Conservation (phyloP, 192 early-diverging fungal species). For the Coemansia asiatica region DNA sequence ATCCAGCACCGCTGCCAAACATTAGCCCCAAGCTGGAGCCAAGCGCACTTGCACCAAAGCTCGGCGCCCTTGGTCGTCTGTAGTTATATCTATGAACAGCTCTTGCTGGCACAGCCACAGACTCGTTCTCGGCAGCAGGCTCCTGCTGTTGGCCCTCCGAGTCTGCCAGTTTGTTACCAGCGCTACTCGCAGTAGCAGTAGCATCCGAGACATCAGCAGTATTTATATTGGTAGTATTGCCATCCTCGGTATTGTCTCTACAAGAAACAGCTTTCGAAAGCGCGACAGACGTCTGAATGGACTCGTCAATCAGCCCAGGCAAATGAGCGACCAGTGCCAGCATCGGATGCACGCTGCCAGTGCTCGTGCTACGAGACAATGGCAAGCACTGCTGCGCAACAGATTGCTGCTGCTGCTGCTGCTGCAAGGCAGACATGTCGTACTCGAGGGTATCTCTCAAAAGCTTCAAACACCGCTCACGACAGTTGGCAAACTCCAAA, state of each 20-base stretch:
- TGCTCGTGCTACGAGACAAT: neutral
- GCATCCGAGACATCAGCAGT: too few relatives aligned
- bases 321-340: conserved; percentile 32
- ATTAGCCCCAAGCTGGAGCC: conserved; percentile 43
- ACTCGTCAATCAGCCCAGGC: conserved; percentile 27
- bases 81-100: conserved; percentile 23
- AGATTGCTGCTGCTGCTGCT: too few relatives aligned
- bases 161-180: neutral
- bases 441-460: conserved; percentile 22
- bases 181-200: neutral
- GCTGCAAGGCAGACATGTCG: conserved; percentile 11
- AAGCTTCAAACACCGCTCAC: conserved; percentile 38
- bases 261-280: neutral
- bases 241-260: neutral
- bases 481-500: conserved; percentile 34
- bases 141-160: neutral
- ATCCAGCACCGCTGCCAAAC: conserved; percentile 26
- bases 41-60: conserved; percentile 13
- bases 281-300: neutral
- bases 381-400: too few relatives aligned
- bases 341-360: conserved; percentile 12
- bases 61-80: conserved; percentile 19
- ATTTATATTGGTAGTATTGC: neutral
- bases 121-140: neutral
- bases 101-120: conserved; percentile 6